phyloP scores from a whole-genome alignment of 208 protist genomes.

The Porcisia hertigi region DNA sequence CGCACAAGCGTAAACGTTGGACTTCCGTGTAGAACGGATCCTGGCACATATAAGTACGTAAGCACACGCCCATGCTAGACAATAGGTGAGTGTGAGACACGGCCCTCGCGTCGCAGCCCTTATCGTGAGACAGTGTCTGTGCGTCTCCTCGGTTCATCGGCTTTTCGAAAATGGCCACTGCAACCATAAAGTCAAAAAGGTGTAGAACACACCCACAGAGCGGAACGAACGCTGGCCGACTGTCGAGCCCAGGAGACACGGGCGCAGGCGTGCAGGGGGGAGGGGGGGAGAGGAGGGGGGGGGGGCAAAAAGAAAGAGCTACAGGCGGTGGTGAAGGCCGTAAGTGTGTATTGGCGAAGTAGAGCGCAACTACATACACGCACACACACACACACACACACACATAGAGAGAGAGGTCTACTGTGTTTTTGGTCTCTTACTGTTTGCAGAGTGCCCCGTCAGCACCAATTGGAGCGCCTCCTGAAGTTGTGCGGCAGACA shows the following conservation, averaged over 20 bases:
- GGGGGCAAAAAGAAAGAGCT: too few relatives aligned
- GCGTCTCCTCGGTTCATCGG: background rate
- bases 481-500: constrained; percentile 38
- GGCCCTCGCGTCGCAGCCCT: background rate
- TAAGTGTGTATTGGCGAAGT: background rate
- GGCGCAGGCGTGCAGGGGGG: too few relatives aligned
- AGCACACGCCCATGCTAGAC: too few relatives aligned
- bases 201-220: too few relatives aligned
- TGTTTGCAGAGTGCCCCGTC: constrained; percentile 14
- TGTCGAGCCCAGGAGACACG: too few relatives aligned
- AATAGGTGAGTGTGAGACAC: background rate
- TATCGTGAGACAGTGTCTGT: background rate
- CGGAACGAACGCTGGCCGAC: too few relatives aligned
- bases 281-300: too few relatives aligned
- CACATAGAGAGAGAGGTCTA: background rate
- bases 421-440: background rate
- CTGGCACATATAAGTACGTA: too few relatives aligned
- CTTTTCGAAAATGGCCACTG: background rate
- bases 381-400: background rate
- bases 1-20: background rate
- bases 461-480: constrained; percentile 29
- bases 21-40: too few relatives aligned
- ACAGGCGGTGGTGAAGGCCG: too few relatives aligned
- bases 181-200: too few relatives aligned
- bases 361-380: background rate